These are phyloP conservation scores for Daldinia sp. DNA, from an alignment of 2,329 filamentous ascomycete species.

Conservation along the genomic window DNA sequence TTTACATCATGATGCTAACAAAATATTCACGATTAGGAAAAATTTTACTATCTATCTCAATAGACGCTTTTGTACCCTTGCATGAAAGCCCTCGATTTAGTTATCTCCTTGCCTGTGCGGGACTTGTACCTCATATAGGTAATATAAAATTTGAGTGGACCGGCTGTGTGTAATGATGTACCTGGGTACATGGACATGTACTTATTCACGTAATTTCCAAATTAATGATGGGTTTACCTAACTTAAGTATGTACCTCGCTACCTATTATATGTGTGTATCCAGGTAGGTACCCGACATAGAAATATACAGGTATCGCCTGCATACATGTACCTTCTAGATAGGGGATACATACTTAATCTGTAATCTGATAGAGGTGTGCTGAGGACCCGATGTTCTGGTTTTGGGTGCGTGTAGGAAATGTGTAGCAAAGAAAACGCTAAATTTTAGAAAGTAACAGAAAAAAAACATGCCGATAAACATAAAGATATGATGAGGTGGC, in stretches of 20 bases:
- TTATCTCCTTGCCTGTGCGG: background rate
- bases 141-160: conserved; percentile 4
- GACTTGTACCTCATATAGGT: background rate
- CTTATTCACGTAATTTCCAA: background rate
- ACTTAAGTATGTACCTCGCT: background rate
- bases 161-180: background rate
- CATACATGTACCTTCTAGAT: no score
- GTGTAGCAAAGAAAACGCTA: background rate
- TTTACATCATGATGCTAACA: background rate
- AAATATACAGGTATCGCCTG: background rate
- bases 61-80: background rate
- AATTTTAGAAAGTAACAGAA: background rate
- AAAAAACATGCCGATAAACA: background rate
- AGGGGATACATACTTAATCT: no score
- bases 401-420: background rate
- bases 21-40: background rate
- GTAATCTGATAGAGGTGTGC: background rate
- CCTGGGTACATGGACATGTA: background rate
- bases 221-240: background rate
- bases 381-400: background rate
- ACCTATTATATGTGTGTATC: background rate
- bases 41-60: background rate
- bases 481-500: conserved; percentile 2
- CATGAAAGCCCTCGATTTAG: background rate
- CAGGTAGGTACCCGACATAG: background rate